Base-by-base conservation (phyloP, 2,329 filamentous ascomycete genomes). In the Coccinonectria pachysandricola region DNA sequence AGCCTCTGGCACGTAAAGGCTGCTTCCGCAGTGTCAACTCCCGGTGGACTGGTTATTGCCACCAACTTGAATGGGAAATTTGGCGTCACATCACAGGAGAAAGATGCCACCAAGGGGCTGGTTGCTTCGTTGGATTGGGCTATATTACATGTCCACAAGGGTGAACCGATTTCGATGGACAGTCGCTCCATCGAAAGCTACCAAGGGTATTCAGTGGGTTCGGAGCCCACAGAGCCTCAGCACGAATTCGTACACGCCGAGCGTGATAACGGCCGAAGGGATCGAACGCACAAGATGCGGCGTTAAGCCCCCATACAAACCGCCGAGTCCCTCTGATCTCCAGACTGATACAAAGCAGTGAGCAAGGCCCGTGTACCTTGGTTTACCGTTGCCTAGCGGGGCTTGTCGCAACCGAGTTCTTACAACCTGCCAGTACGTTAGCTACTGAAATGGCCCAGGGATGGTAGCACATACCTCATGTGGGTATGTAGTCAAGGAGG, bases 371-470 rank as follows among this genome's bases (percentile, higher is more conserved):
- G 69, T 78, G 42, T 82, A 82, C 48, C 78, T 80, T 31, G 70
- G 59, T 10, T 63, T 57, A 2, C 69, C 68, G 39, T 68, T 68
- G 36, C 64, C 67, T 50, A 65, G 64, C 12, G 84, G 83, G 2
- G 79, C 81, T 54, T 87, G 81, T 40, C 84, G 71, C 45, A 92
- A 60, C 27, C 84, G 66, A n/a, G 84, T 92, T 29, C 84, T 68
- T 2, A 83, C 75, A 15, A 83, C 78, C 70, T 75, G 37, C 12
- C 9, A 17, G 7, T 13, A 19, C 15, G 16, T 30, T 18, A 28
- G 13, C 15, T 15, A 7, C 7, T 30, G 27, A 25, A 12, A 25
- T 18, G 12, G 19, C n/a, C 15, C n/a, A 8, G 15, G n/a, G n/a
- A n/a, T n/a, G n/a, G n/a, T n/a, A 8, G 15, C 15, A 45, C 61